Conservation (phyloP, 768 basidiomycete species). For the Leccinum subtestaceum region DNA sequence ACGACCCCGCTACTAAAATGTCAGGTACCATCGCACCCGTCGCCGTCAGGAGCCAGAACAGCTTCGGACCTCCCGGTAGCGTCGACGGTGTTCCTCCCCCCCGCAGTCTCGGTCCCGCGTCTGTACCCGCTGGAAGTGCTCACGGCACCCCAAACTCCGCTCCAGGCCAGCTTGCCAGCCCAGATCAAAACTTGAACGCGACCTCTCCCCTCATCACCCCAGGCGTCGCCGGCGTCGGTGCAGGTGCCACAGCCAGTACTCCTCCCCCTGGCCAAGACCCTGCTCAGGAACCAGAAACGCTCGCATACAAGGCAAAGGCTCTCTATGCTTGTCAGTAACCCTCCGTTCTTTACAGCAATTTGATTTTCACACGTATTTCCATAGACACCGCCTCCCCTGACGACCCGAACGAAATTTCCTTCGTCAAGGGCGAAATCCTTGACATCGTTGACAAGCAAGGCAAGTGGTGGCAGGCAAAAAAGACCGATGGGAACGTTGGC, state of each 20-base stretch:
- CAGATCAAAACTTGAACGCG: conserved; percentile 45
- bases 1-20: conserved; percentile 56
- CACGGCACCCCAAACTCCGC: conserved; percentile 44
- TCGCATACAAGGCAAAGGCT: conserved; percentile 79
- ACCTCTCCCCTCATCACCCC: conserved; percentile 67
- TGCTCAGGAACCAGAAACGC: conserved; percentile 42
- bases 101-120: conserved; percentile 52
- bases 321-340: conserved; percentile 77
- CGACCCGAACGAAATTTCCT: conserved; percentile 95
- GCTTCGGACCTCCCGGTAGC: conserved; percentile 43
- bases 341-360: conserved; percentile 9
- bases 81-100: conserved; percentile 42
- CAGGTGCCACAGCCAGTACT: conserved; percentile 36
- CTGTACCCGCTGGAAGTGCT: conserved; percentile 50
- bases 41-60: conserved; percentile 42
- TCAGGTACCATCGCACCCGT: conserved; percentile 43
- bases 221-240: conserved; percentile 63
- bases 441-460: conserved; percentile 92
- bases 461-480: conserved; percentile 91
- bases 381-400: conserved; percentile 91
- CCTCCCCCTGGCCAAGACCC: conserved; percentile 26
- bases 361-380: conserved; percentile 21
- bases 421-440: conserved; percentile 86
- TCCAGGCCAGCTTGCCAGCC: conserved; percentile 39
- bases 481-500: conserved; percentile 70